Evolutionary conservation across 768 basidiomycete genomes (phyloP).

Genomic region (Tricholoma sp.): DNA sequence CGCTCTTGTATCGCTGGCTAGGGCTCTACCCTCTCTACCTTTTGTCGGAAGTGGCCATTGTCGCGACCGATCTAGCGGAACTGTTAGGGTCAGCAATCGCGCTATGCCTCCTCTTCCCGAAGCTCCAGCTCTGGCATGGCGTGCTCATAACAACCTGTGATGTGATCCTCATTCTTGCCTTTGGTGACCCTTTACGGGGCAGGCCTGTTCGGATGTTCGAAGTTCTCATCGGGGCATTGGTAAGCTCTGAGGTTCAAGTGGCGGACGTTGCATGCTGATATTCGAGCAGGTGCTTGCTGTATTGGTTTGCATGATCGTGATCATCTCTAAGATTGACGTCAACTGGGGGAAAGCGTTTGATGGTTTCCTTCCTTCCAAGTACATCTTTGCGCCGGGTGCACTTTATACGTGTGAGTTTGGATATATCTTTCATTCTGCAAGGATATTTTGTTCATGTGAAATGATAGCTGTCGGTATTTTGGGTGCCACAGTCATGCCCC

Average conservation of each 20-base stretch:
- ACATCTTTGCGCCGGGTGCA: conserved; percentile 48
- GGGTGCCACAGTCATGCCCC: conserved; percentile 91
- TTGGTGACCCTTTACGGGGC: conserved; percentile 65
- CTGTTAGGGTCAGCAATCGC: conserved; percentile 80
- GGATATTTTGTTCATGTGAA: neutral
- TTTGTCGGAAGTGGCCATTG: conserved; percentile 65
- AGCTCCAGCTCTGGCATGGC: conserved; percentile 62
- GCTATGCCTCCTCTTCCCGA: conserved; percentile 67
- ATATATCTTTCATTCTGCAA: neutral
- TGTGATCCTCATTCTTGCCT: conserved; percentile 63
- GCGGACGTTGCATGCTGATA: neutral
- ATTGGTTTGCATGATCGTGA: conserved; percentile 70
- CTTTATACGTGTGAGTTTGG: conserved; percentile 56
- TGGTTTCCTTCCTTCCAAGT: conserved; percentile 72
- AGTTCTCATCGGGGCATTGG: conserved; percentile 54
- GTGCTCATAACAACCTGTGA: conserved; percentile 66
- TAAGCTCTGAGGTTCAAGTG: conserved; percentile 25
- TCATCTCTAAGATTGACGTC: conserved; percentile 67
- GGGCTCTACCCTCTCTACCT: conserved; percentile 61
- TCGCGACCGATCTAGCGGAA: conserved; percentile 78
- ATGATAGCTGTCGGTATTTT: conserved; percentile 61
- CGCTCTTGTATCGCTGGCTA: conserved; percentile 50
- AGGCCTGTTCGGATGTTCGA: conserved; percentile 69
- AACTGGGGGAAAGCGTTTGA: conserved; percentile 70
- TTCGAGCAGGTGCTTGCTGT: conserved; percentile 56